Evolutionary conservation across 2,329 filamentous ascomycete species (phyloP).

Genomic region (Ceratocystis cubensis): DNA sequence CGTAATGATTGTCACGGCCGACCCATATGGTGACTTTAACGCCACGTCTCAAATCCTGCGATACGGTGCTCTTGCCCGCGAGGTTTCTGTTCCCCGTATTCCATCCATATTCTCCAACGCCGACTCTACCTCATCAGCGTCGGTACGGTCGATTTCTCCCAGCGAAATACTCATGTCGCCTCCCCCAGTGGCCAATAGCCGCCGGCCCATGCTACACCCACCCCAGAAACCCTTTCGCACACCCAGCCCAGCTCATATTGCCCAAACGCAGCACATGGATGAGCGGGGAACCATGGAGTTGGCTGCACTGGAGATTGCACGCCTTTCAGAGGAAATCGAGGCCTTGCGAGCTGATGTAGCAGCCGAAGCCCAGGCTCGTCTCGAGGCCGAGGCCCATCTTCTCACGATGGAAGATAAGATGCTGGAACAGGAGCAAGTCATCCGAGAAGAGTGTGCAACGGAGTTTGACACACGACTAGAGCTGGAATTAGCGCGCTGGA

Average conservation of each 20-base stretch:
- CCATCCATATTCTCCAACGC: conserved; percentile 53
- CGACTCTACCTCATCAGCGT: conserved; percentile 6
- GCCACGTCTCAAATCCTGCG: conserved; percentile 91
- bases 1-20: conserved; percentile 92
- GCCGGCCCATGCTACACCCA: conserved; percentile 11
- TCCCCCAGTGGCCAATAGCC: neutral
- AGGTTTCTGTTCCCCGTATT: conserved; percentile 81
- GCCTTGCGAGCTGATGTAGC: conserved; percentile 56
- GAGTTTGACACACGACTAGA: conserved; percentile 74
- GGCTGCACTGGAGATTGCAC: conserved; percentile 66
- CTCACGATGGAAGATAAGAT: conserved; percentile 54
- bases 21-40: conserved; percentile 88
- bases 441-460: conserved; percentile 75
- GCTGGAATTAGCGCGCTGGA: conserved; percentile 68
- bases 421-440: conserved; percentile 61
- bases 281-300: conserved; percentile 66
- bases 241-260: conserved; percentile 20
- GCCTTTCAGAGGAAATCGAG: conserved; percentile 68
- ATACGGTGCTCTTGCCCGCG: conserved; percentile 83
- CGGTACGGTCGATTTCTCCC: conserved; percentile 11
- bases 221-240: conserved; percentile 13
- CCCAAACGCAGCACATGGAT: conserved; percentile 28
- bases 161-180: conserved; percentile 10
- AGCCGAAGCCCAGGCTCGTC: conserved; percentile 56
- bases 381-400: conserved; percentile 61